Evolutionary conservation across 2,329 filamentous ascomycete species (phyloP).

Genomic region (Alternaria atra): DNA sequence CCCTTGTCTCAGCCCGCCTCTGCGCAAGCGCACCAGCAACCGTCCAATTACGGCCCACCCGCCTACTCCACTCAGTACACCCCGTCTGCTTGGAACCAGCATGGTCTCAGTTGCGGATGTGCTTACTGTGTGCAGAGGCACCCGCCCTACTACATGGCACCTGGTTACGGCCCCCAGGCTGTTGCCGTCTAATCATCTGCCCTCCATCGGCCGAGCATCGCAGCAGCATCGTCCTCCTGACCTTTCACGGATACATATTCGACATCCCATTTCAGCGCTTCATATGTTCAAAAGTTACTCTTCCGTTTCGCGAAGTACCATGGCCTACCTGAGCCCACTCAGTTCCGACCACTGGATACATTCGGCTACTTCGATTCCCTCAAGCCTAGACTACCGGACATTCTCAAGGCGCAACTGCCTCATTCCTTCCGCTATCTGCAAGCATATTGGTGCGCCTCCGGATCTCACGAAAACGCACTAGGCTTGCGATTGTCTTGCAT

Average conservation of each 20-base stretch:
- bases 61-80: slow-evolving; percentile 49
- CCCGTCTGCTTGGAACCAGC: slow-evolving; percentile 49
- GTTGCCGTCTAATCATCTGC: slow-evolving; percentile 40
- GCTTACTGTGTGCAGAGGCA: slow-evolving; percentile 51
- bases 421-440: slow-evolving; percentile 48
- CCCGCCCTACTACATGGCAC: slow-evolving; percentile 51
- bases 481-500: slow-evolving; percentile 50
- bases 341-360: slow-evolving; percentile 28
- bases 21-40: slow-evolving; percentile 55
- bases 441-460: slow-evolving; percentile 46
- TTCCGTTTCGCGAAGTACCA: slow-evolving; percentile 30
- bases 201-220: not conserved
- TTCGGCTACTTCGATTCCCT: slow-evolving; percentile 28
- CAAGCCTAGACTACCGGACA: slow-evolving; percentile 31
- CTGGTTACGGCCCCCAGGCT: slow-evolving; percentile 51
- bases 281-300: slow-evolving; percentile 46
- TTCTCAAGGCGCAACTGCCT: slow-evolving; percentile 28
- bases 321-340: slow-evolving; percentile 23
- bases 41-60: slow-evolving; percentile 46
- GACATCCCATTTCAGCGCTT: slow-evolving; percentile 41
- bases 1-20: slow-evolving; percentile 47
- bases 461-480: slow-evolving; percentile 50
- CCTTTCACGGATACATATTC: slow-evolving; percentile 37
- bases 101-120: slow-evolving; percentile 50
- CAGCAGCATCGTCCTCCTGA: slow-evolving; percentile 7